A percentile compares a stretch with the other conserved stretches of the same genome.
Conservation (phyloP, 352 stramenopile genomes). For the Blastocystis sp. region DNA sequence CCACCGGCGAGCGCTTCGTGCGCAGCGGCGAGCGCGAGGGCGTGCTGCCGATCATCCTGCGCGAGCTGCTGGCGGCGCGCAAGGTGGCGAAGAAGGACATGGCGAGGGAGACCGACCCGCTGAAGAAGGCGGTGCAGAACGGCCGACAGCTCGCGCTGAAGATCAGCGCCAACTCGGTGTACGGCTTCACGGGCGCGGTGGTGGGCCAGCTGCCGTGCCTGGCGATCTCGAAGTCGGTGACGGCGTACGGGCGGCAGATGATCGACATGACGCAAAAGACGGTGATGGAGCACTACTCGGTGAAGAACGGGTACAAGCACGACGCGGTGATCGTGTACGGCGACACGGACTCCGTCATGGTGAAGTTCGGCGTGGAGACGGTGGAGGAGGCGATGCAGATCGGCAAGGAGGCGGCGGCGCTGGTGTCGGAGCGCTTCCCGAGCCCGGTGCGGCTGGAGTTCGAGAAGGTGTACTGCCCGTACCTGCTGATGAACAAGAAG, state of each 20-base stretch:
- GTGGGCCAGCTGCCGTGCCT: conserved; percentile 96
- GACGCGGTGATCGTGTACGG: conserved; percentile 96
- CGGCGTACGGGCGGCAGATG: conserved; percentile 92
- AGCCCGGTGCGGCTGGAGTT: conserved; percentile 96
- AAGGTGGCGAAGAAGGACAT: conserved; percentile 99
- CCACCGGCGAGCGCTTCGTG: conserved; percentile 92
- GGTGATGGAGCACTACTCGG: conserved; percentile 91
- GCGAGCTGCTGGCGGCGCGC: conserved; percentile 90
- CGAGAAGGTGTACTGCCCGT: conserved; percentile 99
- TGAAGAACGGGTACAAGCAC: conserved; percentile 85
- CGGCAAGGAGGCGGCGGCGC: conserved; percentile 89
- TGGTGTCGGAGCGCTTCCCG: conserved; percentile 92
- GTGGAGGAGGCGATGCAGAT: conserved; percentile 94
- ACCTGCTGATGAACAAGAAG: conserved; percentile 99
- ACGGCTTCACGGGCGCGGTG: conserved; percentile 97
- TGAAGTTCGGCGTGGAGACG: conserved; percentile 92
- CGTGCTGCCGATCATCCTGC: conserved; percentile 95
- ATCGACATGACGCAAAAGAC: conserved; percentile 92
- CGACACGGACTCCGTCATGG: conserved; percentile 99
- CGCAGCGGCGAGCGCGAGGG: conserved; percentile 89
- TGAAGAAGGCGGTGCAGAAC: conserved; percentile 98
- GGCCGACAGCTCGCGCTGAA: conserved; percentile 85
- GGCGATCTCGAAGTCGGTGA: conserved; percentile 94
- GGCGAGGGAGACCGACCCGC: conserved; percentile 93
- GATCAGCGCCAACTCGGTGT: conserved; percentile 91